Evolutionary conservation across 805 yeast species (phyloP).

Genomic region (Cyberlindnera veronae): DNA sequence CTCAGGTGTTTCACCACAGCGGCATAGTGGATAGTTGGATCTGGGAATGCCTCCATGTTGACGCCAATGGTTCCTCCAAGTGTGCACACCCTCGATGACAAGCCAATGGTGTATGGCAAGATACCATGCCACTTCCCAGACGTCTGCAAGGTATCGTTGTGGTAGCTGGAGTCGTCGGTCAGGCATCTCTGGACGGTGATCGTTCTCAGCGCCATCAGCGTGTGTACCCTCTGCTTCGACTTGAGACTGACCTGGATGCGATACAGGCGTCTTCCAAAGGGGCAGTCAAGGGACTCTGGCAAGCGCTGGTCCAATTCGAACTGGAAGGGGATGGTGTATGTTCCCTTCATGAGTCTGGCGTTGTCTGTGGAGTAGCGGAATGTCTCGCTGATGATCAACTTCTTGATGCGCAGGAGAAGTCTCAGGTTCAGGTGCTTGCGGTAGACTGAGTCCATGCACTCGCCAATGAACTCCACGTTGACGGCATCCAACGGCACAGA

Average conservation of each 20-base stretch:
- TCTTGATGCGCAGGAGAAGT: conserved; percentile 1
- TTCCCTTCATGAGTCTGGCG: conserved; percentile 14
- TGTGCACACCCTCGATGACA: conserved; percentile 16
- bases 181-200: conserved; percentile 19
- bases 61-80: conserved; percentile 14
- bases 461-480: conserved; percentile 17
- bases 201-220: neutral
- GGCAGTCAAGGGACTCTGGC: conserved; percentile 17
- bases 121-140: conserved; percentile 19
- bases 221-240: neutral
- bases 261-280: conserved; percentile 18
- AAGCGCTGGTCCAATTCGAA: conserved; percentile 19
- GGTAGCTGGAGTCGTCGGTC: conserved; percentile 10
- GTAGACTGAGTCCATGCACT: conserved; percentile 9
- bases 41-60: conserved; percentile 10
- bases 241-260: conserved; percentile 12
- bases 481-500: conserved; percentile 11
- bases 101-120: conserved; percentile 15
- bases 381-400: conserved; percentile 14
- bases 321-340: conserved; percentile 23
- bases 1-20: conserved; percentile 15
- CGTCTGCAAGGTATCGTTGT: conserved; percentile 11
- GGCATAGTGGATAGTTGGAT: neutral
- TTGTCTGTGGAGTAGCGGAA: conserved; percentile 9
- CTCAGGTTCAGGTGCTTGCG: neutral